phyloP scores from a whole-genome alignment of 163 green algal genomes.

The Chloromonas sp. region DNA sequence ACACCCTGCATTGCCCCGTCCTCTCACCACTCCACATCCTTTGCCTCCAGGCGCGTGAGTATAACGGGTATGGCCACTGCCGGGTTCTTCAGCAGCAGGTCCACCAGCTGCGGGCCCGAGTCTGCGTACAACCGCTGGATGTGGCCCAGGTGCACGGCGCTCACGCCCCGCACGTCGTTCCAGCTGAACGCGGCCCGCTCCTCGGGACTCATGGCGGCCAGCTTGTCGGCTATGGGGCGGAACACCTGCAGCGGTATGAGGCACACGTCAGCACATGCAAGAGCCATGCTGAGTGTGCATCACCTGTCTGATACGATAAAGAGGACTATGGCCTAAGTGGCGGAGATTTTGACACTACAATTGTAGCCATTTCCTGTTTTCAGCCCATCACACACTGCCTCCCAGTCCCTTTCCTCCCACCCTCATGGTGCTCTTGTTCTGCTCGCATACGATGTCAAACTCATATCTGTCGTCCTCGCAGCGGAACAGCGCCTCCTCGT shows the following conservation, averaged over 20 bases:
- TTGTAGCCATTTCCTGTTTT: too few relatives aligned
- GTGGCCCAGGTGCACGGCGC: conserved; percentile 70
- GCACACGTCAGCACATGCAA: not conserved
- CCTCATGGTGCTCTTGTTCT: conserved; percentile 62
- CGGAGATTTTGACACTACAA: too few relatives aligned
- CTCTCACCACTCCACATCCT: conserved; percentile 83
- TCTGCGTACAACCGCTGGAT: conserved; percentile 88
- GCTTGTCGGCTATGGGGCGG: conserved; percentile 28
- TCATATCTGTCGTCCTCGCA: conserved; percentile 95
- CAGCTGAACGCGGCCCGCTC: conserved; percentile 55
- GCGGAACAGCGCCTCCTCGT: conserved; percentile 86
- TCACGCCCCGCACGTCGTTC: conserved; percentile 48
- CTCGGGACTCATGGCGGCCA: conserved; percentile 47
- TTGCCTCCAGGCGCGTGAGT: conserved; percentile 77
- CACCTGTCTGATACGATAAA: not conserved
- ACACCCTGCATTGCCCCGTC: too few relatives aligned
- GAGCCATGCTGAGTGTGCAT: not conserved
- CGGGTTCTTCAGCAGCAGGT: conserved; percentile 82
- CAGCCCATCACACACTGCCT: too few relatives aligned
- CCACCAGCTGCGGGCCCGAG: conserved; percentile 55
- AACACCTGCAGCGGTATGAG: conserved; percentile 25
- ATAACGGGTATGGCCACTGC: conserved; percentile 78
- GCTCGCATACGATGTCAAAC: conserved; percentile 94
- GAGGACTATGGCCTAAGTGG: too few relatives aligned
- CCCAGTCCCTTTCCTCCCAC: conserved; percentile 10